Conservation (phyloP, 805 yeast genomes). For the Metschnikowia bowlesiae region DNA sequence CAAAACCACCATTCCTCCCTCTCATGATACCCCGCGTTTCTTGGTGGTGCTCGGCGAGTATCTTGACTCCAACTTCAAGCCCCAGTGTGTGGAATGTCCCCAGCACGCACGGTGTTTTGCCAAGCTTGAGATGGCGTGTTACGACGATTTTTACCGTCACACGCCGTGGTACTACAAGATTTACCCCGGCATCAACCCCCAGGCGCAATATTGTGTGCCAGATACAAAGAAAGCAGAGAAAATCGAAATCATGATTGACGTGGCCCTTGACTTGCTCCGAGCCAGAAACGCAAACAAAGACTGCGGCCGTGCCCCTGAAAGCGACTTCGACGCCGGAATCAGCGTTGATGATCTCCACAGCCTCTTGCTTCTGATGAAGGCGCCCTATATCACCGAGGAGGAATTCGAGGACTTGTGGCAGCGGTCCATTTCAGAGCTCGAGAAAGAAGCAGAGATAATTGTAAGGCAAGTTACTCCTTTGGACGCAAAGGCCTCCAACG, state of each 20-base stretch:
- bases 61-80: conserved; percentile 45
- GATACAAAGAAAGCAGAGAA: conserved; percentile 70
- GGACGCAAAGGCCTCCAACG: background rate
- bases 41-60: conserved; percentile 39
- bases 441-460: conserved; percentile 63
- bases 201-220: conserved; percentile 53
- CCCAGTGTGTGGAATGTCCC: conserved; percentile 76
- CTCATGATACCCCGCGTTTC: conserved; percentile 23
- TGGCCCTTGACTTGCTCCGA: conserved; percentile 62
- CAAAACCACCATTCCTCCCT: conserved; percentile 36
- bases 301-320: conserved; percentile 49
- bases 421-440: conserved; percentile 56
- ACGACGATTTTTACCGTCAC: conserved; percentile 53
- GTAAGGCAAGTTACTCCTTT: conserved; percentile 64
- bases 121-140: conserved; percentile 59
- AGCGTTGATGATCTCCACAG: conserved; percentile 47
- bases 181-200: conserved; percentile 54
- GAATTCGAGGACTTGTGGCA: conserved; percentile 77
- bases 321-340: conserved; percentile 49
- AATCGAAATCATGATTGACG: conserved; percentile 59
- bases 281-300: conserved; percentile 59
- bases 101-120: conserved; percentile 71
- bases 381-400: conserved; percentile 46
- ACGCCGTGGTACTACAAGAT: conserved; percentile 57
- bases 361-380: conserved; percentile 43